Conservation (phyloP, 169 alveolate genomes). For the Plasmodium cynomolgi region DNA sequence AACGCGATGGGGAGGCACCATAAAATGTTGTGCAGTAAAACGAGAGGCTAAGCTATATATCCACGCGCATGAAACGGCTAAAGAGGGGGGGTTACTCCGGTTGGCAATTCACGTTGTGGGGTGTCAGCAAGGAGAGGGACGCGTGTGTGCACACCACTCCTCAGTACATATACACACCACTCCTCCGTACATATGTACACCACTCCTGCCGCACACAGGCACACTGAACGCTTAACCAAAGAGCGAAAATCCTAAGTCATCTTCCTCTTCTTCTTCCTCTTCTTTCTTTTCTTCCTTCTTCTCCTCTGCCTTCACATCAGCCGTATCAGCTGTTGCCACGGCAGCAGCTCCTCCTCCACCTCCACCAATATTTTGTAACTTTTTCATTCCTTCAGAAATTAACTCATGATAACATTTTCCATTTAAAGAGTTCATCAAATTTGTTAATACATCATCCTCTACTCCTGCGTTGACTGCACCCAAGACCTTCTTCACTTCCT, state of each 20-base stretch:
- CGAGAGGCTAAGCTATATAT: neutral
- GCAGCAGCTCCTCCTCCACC: slow-evolving; percentile 83
- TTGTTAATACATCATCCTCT: slow-evolving; percentile 81
- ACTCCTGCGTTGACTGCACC: slow-evolving; percentile 84
- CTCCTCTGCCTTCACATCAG: slow-evolving; percentile 76
- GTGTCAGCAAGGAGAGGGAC: neutral
- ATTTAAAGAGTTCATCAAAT: slow-evolving; percentile 76
- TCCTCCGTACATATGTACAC: neutral
- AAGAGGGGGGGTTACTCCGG: neutral
- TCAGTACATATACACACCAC: neutral
- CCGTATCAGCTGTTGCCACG: slow-evolving; percentile 77
- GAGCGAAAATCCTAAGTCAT: slow-evolving; percentile 87
- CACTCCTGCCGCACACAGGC: neutral
- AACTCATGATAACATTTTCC: slow-evolving; percentile 84
- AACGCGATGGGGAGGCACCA: neutral
- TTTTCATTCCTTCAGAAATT: slow-evolving; percentile 80
- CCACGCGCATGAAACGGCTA: neutral
- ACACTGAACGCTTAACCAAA: slow-evolving; percentile 77
- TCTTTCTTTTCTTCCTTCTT: slow-evolving; percentile 82
- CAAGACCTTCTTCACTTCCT: slow-evolving; percentile 81
- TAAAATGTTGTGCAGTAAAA: neutral
- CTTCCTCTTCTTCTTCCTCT: slow-evolving; percentile 85
- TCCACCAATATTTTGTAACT: slow-evolving; percentile 82
- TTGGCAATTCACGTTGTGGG: neutral
- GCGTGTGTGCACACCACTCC: too few relatives aligned